Base-by-base conservation (phyloP, 2,329 filamentous ascomycete species). In the Botrytis porri region DNA sequence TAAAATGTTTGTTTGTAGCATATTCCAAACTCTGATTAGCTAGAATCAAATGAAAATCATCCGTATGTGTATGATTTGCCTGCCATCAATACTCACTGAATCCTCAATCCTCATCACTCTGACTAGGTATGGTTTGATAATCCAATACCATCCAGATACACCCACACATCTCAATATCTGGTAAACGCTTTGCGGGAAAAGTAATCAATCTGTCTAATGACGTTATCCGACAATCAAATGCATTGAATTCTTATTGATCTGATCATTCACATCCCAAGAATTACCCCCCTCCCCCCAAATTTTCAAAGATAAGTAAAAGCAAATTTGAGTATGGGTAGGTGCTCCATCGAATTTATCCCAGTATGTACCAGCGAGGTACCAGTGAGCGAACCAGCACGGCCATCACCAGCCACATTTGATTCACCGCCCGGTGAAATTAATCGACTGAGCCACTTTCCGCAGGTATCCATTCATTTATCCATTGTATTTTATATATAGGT, bases 221-320 rank as follows among this genome's bases (percentile, higher is more conserved):
- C 70, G 70, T 72, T 72, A 60, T 72, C 43, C n/a, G 18, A 14
- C 7, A n/a, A 54, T 43, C 64, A 22, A 51, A 70, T 70, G 70
- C 70, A 72, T 67, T 67, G 62, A 43, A 67, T 60, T 66, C 29
- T 48, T 67, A 35, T 67, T 72, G 70, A 72, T 72, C 70, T 67
- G 62, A 72, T 67, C 69, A 71, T 71, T 12, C 25, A 48, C 48
- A n/a, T n/a, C 25, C 25, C 48, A 61, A 61, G 16, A 54, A 41
- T 63, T 63, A 45, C 69, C 69, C 69, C 60, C 59, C 59, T 35
- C 69, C 69, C 69, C 60, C 59, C 59, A 25, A 71, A 71, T 61
- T 71, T 41, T 71, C 45, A 60, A 32, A 59, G 18, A 71, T 59
- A 45, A 39, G 39, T 43, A 39, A 61, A 20, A 51, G 45, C 22